Evolutionary conservation across 768 basidiomycete species (phyloP), one percentile per base, ranked within the genome.

Genomic region (Naganishia kalamii): DNA sequence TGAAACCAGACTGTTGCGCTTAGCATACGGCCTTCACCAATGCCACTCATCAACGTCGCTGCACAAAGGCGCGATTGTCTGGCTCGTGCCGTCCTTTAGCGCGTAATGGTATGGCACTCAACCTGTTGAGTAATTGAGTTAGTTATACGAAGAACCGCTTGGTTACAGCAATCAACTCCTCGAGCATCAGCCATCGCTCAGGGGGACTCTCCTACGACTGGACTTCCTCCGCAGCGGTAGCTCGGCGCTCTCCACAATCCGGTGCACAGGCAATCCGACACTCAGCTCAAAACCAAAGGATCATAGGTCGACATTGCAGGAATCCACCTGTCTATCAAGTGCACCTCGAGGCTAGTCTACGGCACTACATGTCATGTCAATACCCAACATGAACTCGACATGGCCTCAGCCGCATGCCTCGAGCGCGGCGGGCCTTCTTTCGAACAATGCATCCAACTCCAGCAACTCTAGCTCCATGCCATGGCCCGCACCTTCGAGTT

Each of bases 351-450:
- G 43, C 7, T n/a, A 44, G 43, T 44, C 12, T 44, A 44, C 43
- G 43, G 7, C 35, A 37, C 37, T 40, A 57, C 54, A 57, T 57
- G 54, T 57, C 54, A 57, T 57, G 54, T 57, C 54, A 57, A 57
- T 57, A 57, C 54, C 54, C 54, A 57, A 57, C 54, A 57, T 57
- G 54, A 57, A 57, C 27, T 41, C 54, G 54, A 57, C 54, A 37
- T 57, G 54, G 54, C 54, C 54, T 21, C 54, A 57, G 54, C 35
- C 54, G 23, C 37, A 57, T 13, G 54, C 54, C 27, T 57, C 54
- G 10, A 57, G 54, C 19, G 54, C 54, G 54, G 54, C 54, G 21
- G 54, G 54, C 33, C 54, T 57, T 57, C 32, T 57, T 35, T 57
- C 54, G 43, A 44, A 44, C 37, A 57, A 57, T 41, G 33, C 21